Evolutionary conservation across 2,329 filamentous ascomycete genomes (phyloP).

Genomic region (Aspergillus alliaceus): DNA sequence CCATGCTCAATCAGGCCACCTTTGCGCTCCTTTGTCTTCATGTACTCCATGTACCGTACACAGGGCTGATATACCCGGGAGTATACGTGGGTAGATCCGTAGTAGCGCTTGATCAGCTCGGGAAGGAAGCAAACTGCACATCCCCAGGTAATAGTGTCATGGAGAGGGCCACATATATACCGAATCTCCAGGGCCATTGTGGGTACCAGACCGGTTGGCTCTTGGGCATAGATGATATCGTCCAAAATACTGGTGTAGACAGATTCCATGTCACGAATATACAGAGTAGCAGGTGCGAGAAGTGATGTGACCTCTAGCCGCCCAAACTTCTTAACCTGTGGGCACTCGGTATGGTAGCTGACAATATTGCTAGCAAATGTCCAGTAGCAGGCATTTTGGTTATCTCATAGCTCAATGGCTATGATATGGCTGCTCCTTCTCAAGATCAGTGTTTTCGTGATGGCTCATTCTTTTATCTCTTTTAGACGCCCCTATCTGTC

Average conservation of each 20-base stretch:
- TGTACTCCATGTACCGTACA: constrained; percentile 26
- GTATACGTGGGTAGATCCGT: constrained; percentile 22
- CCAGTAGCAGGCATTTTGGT: constrained; percentile 48
- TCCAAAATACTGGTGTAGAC: constrained; percentile 50
- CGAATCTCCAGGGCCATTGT: constrained; percentile 51
- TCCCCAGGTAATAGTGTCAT: constrained; percentile 41
- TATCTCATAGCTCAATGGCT: constrained; percentile 41
- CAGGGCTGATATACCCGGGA: constrained; percentile 19
- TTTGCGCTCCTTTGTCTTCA: constrained; percentile 22
- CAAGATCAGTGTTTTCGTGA: constrained; percentile 10
- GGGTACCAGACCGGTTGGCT: constrained; percentile 46
- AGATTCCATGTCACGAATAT: constrained; percentile 49
- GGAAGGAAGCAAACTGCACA: constrained; percentile 24
- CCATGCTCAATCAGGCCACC: constrained; percentile 25
- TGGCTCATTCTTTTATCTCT: background rate
- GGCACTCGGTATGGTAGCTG: constrained; percentile 51
- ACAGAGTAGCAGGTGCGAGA: constrained; percentile 48
- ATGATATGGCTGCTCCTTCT: constrained; percentile 35
- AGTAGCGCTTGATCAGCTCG: constrained; percentile 21
- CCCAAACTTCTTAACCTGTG: constrained; percentile 51
- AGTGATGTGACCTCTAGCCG: constrained; percentile 52
- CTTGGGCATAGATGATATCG: constrained; percentile 49
- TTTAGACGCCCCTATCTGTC: background rate
- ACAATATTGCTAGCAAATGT: constrained; percentile 46
- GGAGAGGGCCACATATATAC: constrained; percentile 51